Evolutionary conservation across 1,284 basidiomycete genomes (phyloP).

Genomic region (Boletus chippewaensis): DNA sequence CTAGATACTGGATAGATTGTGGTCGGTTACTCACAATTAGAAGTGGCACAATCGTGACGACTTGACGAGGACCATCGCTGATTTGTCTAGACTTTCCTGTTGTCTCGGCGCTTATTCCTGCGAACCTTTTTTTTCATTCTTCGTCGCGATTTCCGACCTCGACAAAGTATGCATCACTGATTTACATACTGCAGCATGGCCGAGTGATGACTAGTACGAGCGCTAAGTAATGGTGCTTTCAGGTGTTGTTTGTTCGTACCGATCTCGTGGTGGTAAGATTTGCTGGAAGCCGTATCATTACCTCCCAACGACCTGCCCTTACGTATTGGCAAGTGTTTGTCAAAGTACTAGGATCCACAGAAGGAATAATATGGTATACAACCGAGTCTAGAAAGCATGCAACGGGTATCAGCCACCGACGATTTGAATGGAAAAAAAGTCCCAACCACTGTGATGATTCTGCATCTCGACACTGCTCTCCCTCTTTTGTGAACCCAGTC

Average conservation of each 20-base stretch:
- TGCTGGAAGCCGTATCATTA: not conserved
- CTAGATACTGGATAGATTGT: no score
- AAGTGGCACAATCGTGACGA: no score
- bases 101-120: no score
- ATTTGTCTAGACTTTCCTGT: no score
- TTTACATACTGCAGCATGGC: no score
- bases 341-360: not conserved
- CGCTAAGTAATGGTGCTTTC: not conserved
- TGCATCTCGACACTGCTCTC: conserved; percentile 14
- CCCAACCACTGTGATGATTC: conserved; percentile 4
- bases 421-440: not conserved
- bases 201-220: not conserved
- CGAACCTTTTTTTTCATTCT: no score
- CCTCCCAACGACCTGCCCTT: not conserved
- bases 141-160: no score
- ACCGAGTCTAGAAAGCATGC: conserved; percentile 4
- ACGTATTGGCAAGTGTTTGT: not conserved
- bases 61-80: no score
- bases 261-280: not conserved
- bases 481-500: conserved; percentile 39
- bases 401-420: conserved; percentile 1
- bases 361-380: conserved; percentile 1
- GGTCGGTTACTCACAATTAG: no score
- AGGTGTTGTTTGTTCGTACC: not conserved
- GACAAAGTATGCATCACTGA: no score